These are phyloP conservation scores for Peronosclerospora sorghi DNA, from an alignment of 352 stramenopile species.

Conservation along the genomic window DNA sequence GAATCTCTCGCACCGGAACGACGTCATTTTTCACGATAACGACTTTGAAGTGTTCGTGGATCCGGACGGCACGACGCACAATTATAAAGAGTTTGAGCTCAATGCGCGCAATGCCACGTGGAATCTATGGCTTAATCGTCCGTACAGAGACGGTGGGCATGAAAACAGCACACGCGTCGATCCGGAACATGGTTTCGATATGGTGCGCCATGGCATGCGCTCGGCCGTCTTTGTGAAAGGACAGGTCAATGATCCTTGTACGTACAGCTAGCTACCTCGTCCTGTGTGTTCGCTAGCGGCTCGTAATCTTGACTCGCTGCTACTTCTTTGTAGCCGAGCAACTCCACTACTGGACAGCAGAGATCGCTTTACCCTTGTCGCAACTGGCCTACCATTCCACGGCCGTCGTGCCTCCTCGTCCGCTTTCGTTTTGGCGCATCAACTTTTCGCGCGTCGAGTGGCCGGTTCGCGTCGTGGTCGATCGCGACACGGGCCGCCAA, in stretches of 20 bases:
- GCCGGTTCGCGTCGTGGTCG: conserved; percentile 23
- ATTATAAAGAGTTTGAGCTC: conserved; percentile 89
- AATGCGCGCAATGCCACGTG: conserved; percentile 84
- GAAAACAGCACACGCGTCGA: conserved; percentile 79
- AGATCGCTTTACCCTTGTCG: conserved; percentile 65
- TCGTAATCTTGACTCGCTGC: not conserved
- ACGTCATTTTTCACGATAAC: conserved; percentile 79
- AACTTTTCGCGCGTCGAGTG: conserved; percentile 87
- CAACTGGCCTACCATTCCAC: conserved; percentile 36
- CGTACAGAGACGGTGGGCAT: conserved; percentile 69
- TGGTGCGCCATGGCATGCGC: conserved; percentile 35
- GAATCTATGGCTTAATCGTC: conserved; percentile 83
- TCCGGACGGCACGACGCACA: conserved; percentile 51
- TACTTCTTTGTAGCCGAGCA: conserved; percentile 18
- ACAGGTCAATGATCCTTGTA: conserved; percentile 45
- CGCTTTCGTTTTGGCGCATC: conserved; percentile 57
- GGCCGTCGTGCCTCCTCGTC: conserved; percentile 23
- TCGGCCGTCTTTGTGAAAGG: conserved; percentile 48
- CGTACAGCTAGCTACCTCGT: conserved; percentile 1
- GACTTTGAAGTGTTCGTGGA: conserved; percentile 90
- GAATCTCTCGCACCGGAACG: conserved; percentile 51
- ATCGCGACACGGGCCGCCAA: conserved; percentile 7
- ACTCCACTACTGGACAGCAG: conserved; percentile 69
- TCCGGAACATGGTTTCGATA: conserved; percentile 51
- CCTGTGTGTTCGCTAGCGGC: too few relatives aligned